Base-by-base conservation (phyloP, 1,139 yeast genomes). In the Ashbya aceris region DNA sequence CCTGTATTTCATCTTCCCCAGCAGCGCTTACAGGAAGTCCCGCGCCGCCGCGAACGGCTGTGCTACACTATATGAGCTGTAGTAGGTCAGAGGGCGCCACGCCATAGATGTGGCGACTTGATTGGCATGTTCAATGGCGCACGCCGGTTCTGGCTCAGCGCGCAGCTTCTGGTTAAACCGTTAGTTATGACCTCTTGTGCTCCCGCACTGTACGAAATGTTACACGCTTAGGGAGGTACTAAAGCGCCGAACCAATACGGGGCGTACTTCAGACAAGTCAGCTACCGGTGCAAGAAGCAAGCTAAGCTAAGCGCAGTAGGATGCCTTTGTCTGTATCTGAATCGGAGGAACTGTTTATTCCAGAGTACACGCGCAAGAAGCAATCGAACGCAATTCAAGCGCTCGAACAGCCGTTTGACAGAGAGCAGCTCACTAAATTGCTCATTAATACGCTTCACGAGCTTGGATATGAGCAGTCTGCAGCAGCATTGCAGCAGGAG, bases 361-460 rank as follows among this genome's bases (percentile, higher is more conserved):
- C 44, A 12, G 37, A 27, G 13, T 41, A 41, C 14, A 41, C 44
- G 5, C 32, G 30, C 20, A 41, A 41, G 26, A 39, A 39, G 27
- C 33, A 36, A 12, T 27, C 44, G 14, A 27, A 41, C 8, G 44
- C 29, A 7, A 27, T 29, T 3, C 37, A 29, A 8, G 34, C 13
- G 2, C 38, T 27, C 12, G 31, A 37, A 7, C 44, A 41, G 27
- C 42, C 45, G 4, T 55, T 60, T 33, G 58, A 58, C 49, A 63
- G 58, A 35, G 55, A 53, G 11, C 78, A 76, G 51, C 63, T 74
- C 9, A 67, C 77, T 1, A 65, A 76, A 39, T 58, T 76, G 23
- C 52, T 76, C 30, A 68, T 74, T 28, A 78, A 74, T 49, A 61
- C 76, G 2, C 55, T 76, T 39, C 56, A 60, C 32, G 79, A 74